These are phyloP conservation scores for Eucalyptus melliodora DNA, from an alignment of 345 rosid species.

Conservation along the genomic window DNA sequence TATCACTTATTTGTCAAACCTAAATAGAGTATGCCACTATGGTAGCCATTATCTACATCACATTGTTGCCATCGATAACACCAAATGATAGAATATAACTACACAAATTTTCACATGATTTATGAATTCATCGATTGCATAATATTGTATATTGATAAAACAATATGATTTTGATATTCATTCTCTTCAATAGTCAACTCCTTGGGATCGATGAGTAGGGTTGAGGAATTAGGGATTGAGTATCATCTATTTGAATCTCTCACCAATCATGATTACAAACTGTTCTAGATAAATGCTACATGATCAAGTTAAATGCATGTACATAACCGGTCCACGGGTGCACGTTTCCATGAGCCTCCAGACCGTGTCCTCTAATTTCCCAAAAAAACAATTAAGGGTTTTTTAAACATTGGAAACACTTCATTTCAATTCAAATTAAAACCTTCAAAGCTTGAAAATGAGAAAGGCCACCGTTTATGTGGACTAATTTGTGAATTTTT, in stretches of 20 bases:
- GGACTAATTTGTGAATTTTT: not conserved
- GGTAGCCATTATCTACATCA: not conserved
- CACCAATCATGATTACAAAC: fast-evolving
- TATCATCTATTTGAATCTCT: too few relatives aligned
- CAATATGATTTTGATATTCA: not conserved
- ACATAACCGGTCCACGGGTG: not conserved
- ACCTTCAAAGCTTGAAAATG: not conserved
- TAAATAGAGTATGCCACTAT: fast-evolving
- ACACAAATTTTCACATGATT: not conserved
- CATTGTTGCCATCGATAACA: not conserved
- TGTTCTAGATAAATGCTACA: fast-evolving
- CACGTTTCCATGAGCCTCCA: not conserved
- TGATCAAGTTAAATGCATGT: not conserved
- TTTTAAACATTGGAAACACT: not conserved
- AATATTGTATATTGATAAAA: not conserved
- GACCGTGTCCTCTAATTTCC: not conserved
- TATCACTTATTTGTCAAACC: not conserved
- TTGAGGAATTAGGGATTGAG: not conserved
- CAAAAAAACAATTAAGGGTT: not conserved
- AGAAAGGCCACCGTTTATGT: not conserved
- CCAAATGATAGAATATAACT: not conserved
- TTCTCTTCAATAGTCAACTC: not conserved
- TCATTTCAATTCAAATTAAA: not conserved
- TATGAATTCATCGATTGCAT: fast-evolving
- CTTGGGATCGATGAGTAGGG: not conserved